These are phyloP conservation scores for Ambrosia hybrid DNA, from an alignment of 140 eudicot species.

Conservation along the genomic window DNA sequence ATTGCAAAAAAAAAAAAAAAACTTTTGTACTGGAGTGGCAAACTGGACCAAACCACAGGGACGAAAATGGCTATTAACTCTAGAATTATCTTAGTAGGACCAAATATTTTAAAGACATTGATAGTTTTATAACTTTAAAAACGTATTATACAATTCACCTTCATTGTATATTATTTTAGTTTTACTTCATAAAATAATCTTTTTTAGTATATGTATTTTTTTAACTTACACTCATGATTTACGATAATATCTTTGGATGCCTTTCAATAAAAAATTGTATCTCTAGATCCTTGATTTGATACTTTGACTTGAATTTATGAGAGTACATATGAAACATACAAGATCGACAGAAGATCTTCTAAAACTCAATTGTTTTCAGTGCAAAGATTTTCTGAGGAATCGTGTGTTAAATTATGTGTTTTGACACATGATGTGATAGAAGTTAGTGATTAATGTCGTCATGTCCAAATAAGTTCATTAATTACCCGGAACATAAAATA, in stretches of 20 bases:
- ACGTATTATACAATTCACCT: neutral
- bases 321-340: slow-evolving; percentile 4
- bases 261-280: neutral
- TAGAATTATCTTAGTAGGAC: no score
- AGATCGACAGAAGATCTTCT: slow-evolving; percentile 23
- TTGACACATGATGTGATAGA: slow-evolving; percentile 42
- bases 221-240: neutral
- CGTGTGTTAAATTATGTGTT: slow-evolving; percentile 21
- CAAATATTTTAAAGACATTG: no score
- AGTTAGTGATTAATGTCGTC: slow-evolving; percentile 4
- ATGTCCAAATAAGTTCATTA: slow-evolving; percentile 3
- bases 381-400: slow-evolving; percentile 30
- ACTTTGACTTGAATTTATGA: slow-evolving; percentile 2
- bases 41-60: no score
- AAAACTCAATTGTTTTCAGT: slow-evolving; percentile 14
- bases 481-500: neutral
- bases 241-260: no score
- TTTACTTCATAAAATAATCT: neutral
- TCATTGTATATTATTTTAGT: neutral
- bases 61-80: no score
- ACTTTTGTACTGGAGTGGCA: no score
- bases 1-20: no score
- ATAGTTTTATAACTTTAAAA: no score
- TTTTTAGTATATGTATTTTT: neutral
- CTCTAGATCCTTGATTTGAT: neutral